Conservation (phyloP, 2,329 filamentous ascomycete species). For the Exophiala aquamarina region DNA sequence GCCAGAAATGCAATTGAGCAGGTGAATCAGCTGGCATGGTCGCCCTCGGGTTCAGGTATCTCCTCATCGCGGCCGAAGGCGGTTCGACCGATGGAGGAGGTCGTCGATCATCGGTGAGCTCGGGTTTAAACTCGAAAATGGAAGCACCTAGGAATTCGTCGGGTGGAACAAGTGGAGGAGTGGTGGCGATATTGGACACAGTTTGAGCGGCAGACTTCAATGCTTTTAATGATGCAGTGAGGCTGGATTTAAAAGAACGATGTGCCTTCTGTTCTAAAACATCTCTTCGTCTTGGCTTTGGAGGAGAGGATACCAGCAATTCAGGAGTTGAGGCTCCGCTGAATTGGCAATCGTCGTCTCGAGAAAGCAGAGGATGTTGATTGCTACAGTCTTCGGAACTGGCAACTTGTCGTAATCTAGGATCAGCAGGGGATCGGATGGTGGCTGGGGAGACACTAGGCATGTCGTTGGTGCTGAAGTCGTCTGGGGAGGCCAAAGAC, state of each 20-base stretch:
- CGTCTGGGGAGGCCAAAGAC: conserved; percentile 50
- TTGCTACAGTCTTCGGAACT: conserved; percentile 55
- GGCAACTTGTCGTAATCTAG: conserved; percentile 50
- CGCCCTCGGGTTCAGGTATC: conserved; percentile 57
- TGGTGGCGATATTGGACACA: conserved; percentile 59
- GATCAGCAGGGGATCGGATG: conserved; percentile 37
- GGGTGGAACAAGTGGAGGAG: conserved; percentile 48
- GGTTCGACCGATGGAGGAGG: conserved; percentile 55
- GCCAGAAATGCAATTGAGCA: conserved; percentile 46
- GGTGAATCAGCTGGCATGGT: conserved; percentile 36
- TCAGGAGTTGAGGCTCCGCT: conserved; percentile 15
- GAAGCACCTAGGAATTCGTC: conserved; percentile 63
- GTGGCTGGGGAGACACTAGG: conserved; percentile 43
- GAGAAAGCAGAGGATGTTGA: conserved; percentile 58
- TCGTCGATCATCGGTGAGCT: conserved; percentile 61
- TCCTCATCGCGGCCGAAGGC: conserved; percentile 57
- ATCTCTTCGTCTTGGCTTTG: conserved; percentile 24
- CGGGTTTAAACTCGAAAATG: conserved; percentile 55
- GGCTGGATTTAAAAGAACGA: conserved; percentile 60
- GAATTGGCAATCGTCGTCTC: conserved; percentile 30
- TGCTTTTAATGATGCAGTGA: conserved; percentile 62
- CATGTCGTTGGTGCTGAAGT: conserved; percentile 45
- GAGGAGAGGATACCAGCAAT: conserved; percentile 24
- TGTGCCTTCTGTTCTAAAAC: conserved; percentile 31
- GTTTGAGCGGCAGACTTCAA: conserved; percentile 62